Evolutionary conservation across 169 alveolate genomes (phyloP).

Genomic region (Eimeria necatrix): DNA sequence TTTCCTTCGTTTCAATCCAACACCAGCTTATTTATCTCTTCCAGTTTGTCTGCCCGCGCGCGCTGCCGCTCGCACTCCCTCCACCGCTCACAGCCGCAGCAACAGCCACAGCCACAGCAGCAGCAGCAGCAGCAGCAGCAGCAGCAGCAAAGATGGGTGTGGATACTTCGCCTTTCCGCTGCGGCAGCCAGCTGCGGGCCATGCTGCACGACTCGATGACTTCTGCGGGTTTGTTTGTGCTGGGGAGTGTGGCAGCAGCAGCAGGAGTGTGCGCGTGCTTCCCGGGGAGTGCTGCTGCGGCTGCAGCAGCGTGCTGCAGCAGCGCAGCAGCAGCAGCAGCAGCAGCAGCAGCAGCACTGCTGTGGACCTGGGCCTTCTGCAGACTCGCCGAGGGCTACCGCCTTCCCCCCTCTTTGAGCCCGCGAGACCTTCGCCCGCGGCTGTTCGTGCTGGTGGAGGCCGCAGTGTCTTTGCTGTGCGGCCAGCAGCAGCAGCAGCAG

Average conservation of each 20-base stretch:
- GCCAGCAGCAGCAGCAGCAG: neutral
- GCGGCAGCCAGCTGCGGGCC: neutral
- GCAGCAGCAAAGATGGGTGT: slow-evolving; percentile 1
- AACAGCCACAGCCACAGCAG: no score
- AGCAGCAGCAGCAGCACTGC: neutral
- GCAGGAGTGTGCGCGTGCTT: neutral
- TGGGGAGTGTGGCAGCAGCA: neutral
- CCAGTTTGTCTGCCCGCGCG: no score
- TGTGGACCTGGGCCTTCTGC: slow-evolving; percentile 2
- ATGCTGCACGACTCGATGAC: neutral
- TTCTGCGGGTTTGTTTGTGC: neutral
- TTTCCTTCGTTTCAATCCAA: no score
- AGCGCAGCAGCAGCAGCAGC: neutral
- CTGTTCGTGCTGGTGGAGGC: neutral
- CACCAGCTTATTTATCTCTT: no score
- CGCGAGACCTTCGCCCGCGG: neutral
- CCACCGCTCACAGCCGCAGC: no score
- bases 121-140: slow-evolving; percentile 1
- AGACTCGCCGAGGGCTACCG: slow-evolving; percentile 65
- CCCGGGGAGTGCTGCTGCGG: neutral
- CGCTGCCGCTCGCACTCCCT: no score
- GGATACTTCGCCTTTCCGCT: neutral
- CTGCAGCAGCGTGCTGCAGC: neutral
- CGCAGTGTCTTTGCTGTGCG: neutral
- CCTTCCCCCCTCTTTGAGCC: slow-evolving; percentile 32